Evolutionary conservation across 2,329 filamentous ascomycete species (phyloP).

Genomic region (Aspergillus intermedius): DNA sequence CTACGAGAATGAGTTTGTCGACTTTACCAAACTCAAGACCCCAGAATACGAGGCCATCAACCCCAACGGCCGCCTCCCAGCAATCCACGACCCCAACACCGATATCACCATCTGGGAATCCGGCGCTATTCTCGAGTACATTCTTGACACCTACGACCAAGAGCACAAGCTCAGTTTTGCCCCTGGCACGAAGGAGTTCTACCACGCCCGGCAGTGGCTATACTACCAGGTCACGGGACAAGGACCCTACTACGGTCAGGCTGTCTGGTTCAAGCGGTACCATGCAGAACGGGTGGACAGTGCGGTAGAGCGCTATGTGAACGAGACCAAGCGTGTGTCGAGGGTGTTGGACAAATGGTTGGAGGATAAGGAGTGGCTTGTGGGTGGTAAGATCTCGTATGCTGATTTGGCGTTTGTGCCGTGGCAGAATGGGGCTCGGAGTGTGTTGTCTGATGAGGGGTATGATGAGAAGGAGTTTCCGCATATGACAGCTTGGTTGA

Average conservation of each 20-base stretch:
- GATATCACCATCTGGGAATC: slow-evolving; percentile 39
- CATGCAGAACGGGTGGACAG: slow-evolving; percentile 39
- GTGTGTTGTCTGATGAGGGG: background rate
- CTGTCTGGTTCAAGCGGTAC: slow-evolving; percentile 37
- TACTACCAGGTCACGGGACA: slow-evolving; percentile 43
- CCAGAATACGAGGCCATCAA: slow-evolving; percentile 23
- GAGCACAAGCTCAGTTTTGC: slow-evolving; percentile 32
- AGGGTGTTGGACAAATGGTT: slow-evolving; percentile 39
- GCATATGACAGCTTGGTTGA: background rate
- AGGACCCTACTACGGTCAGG: slow-evolving; percentile 46
- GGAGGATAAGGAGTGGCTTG: slow-evolving; percentile 33
- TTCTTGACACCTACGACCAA: slow-evolving; percentile 41
- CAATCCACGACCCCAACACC: slow-evolving; percentile 33
- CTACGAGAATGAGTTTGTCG: slow-evolving; percentile 17
- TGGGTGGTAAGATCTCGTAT: slow-evolving; percentile 39
- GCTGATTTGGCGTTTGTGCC: slow-evolving; percentile 38
- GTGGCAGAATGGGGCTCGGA: slow-evolving; percentile 19
- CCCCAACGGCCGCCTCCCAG: slow-evolving; percentile 30
- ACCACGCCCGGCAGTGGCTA: slow-evolving; percentile 40
- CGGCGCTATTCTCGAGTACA: slow-evolving; percentile 41
- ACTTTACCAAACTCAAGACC: slow-evolving; percentile 25
- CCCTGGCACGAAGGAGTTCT: slow-evolving; percentile 27
- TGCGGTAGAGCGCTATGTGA: slow-evolving; percentile 40
- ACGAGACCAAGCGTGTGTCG: slow-evolving; percentile 41
- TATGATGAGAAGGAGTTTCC: background rate